Percentiles rank a stretch among this genome's conserved stretches.
Evolutionary conservation across 1,139 yeast genomes (phyloP).

Genomic region (Magnusiomyces fungicola): DNA sequence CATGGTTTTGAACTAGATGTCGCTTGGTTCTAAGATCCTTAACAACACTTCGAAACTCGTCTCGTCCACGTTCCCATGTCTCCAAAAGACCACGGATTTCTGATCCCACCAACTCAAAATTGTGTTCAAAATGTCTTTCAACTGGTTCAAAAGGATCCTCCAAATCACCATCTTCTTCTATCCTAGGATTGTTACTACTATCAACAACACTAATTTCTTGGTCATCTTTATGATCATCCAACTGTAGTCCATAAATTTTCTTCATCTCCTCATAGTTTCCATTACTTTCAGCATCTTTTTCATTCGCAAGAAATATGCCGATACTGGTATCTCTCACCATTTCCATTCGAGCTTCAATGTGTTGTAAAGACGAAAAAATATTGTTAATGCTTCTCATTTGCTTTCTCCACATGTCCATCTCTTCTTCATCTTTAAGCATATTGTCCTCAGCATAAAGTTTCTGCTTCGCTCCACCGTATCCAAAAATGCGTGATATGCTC

Average conservation of each 20-base stretch:
- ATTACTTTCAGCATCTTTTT: constrained; percentile 6
- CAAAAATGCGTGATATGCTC: too few species aligned
- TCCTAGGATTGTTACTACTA: too few species aligned
- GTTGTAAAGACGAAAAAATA: constrained; percentile 28
- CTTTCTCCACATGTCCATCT: constrained; percentile 13
- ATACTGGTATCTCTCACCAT: constrained; percentile 24
- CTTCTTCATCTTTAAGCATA: neutral
- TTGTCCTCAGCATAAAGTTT: too few species aligned
- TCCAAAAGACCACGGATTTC: constrained; percentile 14
- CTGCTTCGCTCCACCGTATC: too few species aligned
- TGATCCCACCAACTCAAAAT: constrained; percentile 12
- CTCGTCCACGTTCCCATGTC: constrained; percentile 2
- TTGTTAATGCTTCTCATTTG: constrained; percentile 22
- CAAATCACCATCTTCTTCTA: too few species aligned
- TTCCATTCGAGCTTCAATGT: constrained; percentile 33
- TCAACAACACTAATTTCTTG: too few species aligned
- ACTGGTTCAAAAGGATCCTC: constrained; percentile 16
- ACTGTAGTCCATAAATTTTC: too few species aligned
- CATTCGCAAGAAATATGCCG: neutral
- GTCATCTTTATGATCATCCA: too few species aligned
- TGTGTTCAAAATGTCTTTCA: constrained; percentile 19
- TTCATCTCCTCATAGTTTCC: neutral
- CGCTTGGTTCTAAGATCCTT: too few species aligned
- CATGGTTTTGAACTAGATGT: too few species aligned
- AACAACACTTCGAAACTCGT: neutral